Evolutionary conservation across 768 basidiomycete genomes (phyloP), one percentile per base, ranked within the genome.

Genomic region (Suillus placidus): DNA sequence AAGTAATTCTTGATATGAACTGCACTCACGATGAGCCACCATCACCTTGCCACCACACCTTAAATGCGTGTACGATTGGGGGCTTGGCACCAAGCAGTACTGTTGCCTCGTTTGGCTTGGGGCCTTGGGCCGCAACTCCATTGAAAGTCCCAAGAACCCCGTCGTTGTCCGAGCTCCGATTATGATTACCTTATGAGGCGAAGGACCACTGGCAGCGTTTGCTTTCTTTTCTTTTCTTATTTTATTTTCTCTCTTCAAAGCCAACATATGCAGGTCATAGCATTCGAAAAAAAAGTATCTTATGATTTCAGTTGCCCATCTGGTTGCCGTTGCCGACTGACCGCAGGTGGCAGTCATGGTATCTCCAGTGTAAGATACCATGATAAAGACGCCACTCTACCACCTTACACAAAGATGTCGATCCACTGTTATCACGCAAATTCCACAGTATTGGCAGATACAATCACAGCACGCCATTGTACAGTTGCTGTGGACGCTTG

Each of bases 1-100:
- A 3, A 10, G 52, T 54, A 10, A 18, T 30, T 32, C 18, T 12
- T 34, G 2, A 54, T 20, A 20, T 32, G 52, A 20, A 32, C 18
- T 60, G 38, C 0, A 6, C 57, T 40, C 14, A 7, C 30, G 8
- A 23, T 20, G 40, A 60, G 38, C 58, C 57, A 60, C 57, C 38
- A 60, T 40, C 57, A 40, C 10, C 54, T 42, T 30, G 58, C 58
- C 58, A 60, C 58, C 58, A 60, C 58, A 60, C 58, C 26, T 13
- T 12, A 12, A 20, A 26, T 42, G 58, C 58, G 7, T 60, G 58
- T 60, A 20, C 10, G 1, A 12, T 40, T 58, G 5, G 38, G 9
- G 30, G 26, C 52, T 23, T 57, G n/a, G 35, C 56, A 26, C 26
- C 1, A 26, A 26, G 26, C 26, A 26, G 26, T 18, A 52, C 51